Evolutionary conservation across 257 asterid genomes (phyloP), one percentile per base, ranked within the genome.

Genomic region (Nicotiana sylvestris): DNA sequence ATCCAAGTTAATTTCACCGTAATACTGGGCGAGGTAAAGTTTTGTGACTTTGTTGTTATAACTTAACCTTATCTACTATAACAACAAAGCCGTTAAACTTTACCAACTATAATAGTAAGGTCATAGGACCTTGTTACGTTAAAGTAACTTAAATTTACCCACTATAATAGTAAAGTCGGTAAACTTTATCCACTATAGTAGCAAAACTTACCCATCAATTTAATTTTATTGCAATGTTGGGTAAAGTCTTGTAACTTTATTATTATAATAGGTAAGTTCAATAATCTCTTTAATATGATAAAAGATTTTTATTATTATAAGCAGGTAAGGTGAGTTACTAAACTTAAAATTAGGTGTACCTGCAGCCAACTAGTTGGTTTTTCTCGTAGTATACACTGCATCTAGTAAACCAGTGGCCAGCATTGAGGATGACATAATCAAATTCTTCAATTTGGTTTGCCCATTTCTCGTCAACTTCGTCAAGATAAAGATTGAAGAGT

Each of bases 361-460:
- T 76, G 37, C 88, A 85, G 25, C 86, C 85, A 16, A 82, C 77
- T 2, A 85, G 3, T n/a, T 60, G 53, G 21, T 67, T 51, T 15
- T 85, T 78, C 53, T 76, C 55, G 76, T 85, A 82, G 81, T 65
- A 85, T 43, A 82, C 80, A 79, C 77, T 72, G 66, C 85, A 82
- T 9, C 85, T 64, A 46, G 30, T 46, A 74, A 82, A 85, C 88
- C 88, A 85, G 3, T 85, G 88, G 4, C 87, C 87, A 46, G 67
- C 85, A 29, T 68, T 77, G 37, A 85, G 51, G 66, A 85, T 77
- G 32, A 85, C 77, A 76, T 82, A 85, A 66, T 85, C 87, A 12
- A 85, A 82, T 29, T 32, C 66, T 27, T 78, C 81, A 67, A 85
- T 85, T 11, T 82, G 56, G 35, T 18, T 55, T 30, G 53, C 30